A percentile compares a stretch with the other conserved stretches of the same genome.
phyloP scores from a whole-genome alignment of 2,329 filamentous ascomycete genomes.

The Colletotrichum brevisporum region DNA sequence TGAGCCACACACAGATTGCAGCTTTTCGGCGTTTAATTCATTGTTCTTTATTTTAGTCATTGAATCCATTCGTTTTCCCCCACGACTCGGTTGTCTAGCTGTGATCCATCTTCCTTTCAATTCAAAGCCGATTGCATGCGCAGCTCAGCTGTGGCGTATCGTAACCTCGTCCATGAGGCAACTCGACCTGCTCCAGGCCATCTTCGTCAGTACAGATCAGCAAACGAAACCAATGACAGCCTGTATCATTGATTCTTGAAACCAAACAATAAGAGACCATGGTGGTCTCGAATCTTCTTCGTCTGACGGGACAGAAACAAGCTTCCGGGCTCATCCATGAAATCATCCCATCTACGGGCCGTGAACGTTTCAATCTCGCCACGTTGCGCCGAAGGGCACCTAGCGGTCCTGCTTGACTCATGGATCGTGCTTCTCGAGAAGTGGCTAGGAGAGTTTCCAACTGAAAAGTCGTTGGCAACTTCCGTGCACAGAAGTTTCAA shows the following conservation, averaged over 20 bases:
- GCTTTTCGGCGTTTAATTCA: slow-evolving; percentile 19
- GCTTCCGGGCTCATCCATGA: not conserved
- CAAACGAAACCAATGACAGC: no score
- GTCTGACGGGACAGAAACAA: not conserved
- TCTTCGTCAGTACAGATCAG: no score
- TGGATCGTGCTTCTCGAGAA: not conserved
- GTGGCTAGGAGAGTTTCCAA: not conserved
- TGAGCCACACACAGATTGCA: slow-evolving; percentile 35
- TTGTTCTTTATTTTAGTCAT: not conserved
- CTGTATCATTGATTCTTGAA: no score
- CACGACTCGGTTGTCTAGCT: not conserved
- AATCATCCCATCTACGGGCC: slow-evolving; percentile 32
- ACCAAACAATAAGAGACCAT: no score
- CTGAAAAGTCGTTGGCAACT: not conserved
- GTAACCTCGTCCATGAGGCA: no score
- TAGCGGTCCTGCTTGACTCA: not conserved
- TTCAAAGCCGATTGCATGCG: no score
- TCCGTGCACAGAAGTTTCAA: not conserved
- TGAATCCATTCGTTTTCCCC: not conserved
- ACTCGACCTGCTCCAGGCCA: no score
- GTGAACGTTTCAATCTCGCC: not conserved
- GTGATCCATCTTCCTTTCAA: not conserved
- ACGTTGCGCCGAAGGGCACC: slow-evolving; percentile 21
- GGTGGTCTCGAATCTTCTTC: not conserved
- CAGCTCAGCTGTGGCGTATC: no score